phyloP scores from a whole-genome alignment of 352 stramenopile genomes.

The Pythium aquatile region DNA sequence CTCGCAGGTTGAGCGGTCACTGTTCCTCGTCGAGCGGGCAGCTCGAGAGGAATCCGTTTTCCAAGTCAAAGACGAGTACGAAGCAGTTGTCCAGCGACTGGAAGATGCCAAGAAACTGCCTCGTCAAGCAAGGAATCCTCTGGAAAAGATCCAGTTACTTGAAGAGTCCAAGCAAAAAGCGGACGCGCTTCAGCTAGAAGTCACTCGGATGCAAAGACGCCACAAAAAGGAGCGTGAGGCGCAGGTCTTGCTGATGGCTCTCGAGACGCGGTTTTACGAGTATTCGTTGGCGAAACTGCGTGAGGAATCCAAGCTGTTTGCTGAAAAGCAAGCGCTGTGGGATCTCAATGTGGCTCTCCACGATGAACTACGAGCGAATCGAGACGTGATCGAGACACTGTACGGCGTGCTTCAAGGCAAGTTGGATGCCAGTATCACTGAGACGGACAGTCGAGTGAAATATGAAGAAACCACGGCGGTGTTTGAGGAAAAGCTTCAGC shows the following conservation, averaged over 20 bases:
- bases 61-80: constrained; percentile 45
- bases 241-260: constrained; percentile 38
- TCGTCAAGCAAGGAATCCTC: constrained; percentile 46
- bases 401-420: constrained; percentile 35
- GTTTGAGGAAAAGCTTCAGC: constrained; percentile 53
- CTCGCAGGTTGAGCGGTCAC: constrained; percentile 48
- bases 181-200: constrained; percentile 30
- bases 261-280: constrained; percentile 45
- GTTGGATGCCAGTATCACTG: background rate
- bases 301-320: constrained; percentile 54
- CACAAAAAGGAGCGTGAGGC: constrained; percentile 39
- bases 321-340: constrained; percentile 65
- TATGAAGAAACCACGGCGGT: constrained; percentile 31
- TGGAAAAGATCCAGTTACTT: constrained; percentile 48
- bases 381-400: constrained; percentile 45
- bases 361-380: constrained; percentile 38
- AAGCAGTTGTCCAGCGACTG: constrained; percentile 39
- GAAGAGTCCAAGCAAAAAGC: constrained; percentile 26
- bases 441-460: background rate
- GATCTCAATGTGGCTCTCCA: constrained; percentile 43
- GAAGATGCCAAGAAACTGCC: constrained; percentile 47
- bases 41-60: constrained; percentile 56
- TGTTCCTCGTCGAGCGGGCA: constrained; percentile 65
- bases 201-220: constrained; percentile 22
- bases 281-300: constrained; percentile 49